Percentiles rank a stretch among this genome's conserved stretches.
Evolutionary conservation across 805 yeast species (phyloP).

Genomic region (Myxozyma mucilagina): DNA sequence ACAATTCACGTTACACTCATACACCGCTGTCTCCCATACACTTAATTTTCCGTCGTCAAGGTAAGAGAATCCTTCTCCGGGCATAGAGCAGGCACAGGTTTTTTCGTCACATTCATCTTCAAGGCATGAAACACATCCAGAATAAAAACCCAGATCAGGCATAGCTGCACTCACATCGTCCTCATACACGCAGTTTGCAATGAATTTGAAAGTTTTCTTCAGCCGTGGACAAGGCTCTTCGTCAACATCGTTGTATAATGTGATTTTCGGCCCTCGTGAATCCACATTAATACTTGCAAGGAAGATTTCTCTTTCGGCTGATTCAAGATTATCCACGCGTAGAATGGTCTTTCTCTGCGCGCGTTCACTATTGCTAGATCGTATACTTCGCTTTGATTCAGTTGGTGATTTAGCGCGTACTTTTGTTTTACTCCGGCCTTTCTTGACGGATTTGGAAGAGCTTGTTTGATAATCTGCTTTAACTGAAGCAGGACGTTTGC

Average conservation of each 20-base stretch:
- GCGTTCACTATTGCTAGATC: background rate
- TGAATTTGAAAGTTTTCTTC: background rate
- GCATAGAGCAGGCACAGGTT: constrained; percentile 1
- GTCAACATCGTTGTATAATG: constrained; percentile 12
- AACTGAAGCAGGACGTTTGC: too few species aligned
- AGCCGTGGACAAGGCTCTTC: constrained; percentile 3
- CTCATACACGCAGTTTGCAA: background rate
- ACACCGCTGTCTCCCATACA: constrained; percentile 9
- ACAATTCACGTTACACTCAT: constrained; percentile 22
- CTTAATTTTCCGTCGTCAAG: constrained; percentile 3
- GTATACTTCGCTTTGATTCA: background rate
- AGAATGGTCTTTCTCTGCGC: background rate
- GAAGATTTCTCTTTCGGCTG: background rate
- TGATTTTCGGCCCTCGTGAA: constrained; percentile 1
- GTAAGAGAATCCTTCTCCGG: constrained; percentile 1
- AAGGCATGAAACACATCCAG: constrained; percentile 3
- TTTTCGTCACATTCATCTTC: background rate
- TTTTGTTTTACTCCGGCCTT: background rate
- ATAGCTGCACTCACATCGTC: background rate
- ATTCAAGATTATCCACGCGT: background rate
- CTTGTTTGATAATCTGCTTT: too few species aligned
- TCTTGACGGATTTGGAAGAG: background rate
- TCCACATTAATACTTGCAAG: background rate
- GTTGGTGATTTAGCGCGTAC: background rate
- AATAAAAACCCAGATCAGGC: background rate